A percentile compares a stretch with the other conserved stretches of the same genome.
These are phyloP conservation scores for Ogataea trehaloabstinens DNA, from an alignment of 805 yeast genomes.

Conservation along the genomic window DNA sequence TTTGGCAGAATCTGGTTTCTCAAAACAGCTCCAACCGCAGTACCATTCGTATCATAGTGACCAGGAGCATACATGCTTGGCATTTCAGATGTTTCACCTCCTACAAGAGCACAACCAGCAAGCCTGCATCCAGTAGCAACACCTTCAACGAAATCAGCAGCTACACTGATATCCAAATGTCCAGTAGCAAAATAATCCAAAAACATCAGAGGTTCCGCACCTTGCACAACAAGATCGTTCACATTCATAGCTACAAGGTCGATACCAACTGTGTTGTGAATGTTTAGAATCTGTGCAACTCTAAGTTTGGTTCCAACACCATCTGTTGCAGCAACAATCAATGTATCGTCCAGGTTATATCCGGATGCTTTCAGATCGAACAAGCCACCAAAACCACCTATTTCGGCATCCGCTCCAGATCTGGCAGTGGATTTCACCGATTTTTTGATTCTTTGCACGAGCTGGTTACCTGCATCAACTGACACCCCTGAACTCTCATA, in stretches of 20 bases:
- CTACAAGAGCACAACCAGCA: conserved; percentile 96
- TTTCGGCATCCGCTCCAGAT: conserved; percentile 95
- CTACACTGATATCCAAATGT: conserved; percentile 76
- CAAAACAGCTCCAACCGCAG: conserved; percentile 95
- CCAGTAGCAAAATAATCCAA: conserved; percentile 97
- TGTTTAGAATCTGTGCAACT: conserved; percentile 85
- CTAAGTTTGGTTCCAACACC: conserved; percentile 98
- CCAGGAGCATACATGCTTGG: conserved; percentile 97
- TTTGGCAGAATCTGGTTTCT: conserved; percentile 75
- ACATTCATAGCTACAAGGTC: conserved; percentile 99
- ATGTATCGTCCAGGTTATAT: conserved; percentile 66
- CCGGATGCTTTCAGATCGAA: conserved; percentile 91
- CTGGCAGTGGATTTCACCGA: conserved; percentile 90
- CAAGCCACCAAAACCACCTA: conserved; percentile 98
- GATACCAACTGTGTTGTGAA: conserved; percentile 97
- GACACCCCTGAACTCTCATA: conserved; percentile 97
- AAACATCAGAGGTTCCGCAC: conserved; percentile 96
- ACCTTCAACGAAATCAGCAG: conserved; percentile 87
- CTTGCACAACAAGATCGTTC: conserved; percentile 96
- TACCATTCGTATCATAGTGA: conserved; percentile 97
- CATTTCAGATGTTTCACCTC: conserved; percentile 99
- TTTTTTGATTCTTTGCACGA: conserved; percentile 87
- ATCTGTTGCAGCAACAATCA: conserved; percentile 96
- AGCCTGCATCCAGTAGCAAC: conserved; percentile 95
- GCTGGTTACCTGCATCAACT: conserved; percentile 88